Evolutionary conservation across 345 rosid species (phyloP).

Genomic region (Sisymbrium irio): DNA sequence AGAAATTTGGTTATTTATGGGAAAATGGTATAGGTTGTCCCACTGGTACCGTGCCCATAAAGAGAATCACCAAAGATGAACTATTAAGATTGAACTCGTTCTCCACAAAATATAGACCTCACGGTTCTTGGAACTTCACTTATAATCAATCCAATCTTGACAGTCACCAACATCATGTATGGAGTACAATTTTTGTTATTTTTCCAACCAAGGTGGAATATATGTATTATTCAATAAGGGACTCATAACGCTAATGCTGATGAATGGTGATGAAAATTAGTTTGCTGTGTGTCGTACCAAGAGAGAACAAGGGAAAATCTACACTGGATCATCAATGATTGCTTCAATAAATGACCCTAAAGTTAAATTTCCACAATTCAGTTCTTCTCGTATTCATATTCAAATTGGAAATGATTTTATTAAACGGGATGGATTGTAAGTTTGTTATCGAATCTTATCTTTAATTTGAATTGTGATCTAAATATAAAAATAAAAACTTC

Average conservation of each 20-base stretch:
- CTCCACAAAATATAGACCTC: neutral
- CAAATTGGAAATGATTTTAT: neutral
- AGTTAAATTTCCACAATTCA: neutral
- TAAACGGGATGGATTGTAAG: neutral
- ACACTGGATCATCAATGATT: neutral
- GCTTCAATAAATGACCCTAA: neutral
- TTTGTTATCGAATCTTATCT: neutral
- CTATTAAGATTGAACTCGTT: neutral
- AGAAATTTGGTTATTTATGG: neutral
- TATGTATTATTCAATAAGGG: neutral
- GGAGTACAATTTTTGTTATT: neutral
- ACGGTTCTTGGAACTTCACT: slow-evolving; percentile 3
- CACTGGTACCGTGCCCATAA: neutral
- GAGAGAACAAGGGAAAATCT: neutral
- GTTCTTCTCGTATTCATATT: neutral
- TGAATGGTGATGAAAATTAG: neutral
- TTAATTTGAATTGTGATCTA: neutral
- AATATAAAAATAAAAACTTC: no score
- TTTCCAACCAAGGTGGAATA: neutral
- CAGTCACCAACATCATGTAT: neutral
- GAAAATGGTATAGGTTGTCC: neutral
- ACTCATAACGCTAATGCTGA: neutral
- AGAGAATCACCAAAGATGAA: neutral
- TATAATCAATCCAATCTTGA: neutral
- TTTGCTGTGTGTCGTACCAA: neutral